A percentile compares a stretch with the other conserved stretches of the same genome.
These are phyloP conservation scores for Alopecurus myosuroides DNA, from an alignment of 176 grass and related monocot species.

Conservation along the genomic window DNA sequence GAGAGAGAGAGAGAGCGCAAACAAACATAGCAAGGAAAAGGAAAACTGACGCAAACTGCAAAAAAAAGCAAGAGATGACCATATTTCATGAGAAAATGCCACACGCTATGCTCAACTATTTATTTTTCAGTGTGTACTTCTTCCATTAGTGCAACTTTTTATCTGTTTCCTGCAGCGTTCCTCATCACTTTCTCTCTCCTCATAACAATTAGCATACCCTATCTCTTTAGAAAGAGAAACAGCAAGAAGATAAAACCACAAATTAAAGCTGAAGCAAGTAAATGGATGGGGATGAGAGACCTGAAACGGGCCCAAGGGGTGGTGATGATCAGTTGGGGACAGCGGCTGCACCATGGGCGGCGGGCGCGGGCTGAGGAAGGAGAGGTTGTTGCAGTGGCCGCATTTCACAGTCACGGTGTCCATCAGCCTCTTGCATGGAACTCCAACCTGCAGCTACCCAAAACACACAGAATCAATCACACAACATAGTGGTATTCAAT, in stretches of 20 bases:
- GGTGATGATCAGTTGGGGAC: slow-evolving; percentile 46
- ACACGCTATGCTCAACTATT: neutral
- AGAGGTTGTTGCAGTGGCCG: slow-evolving; percentile 90
- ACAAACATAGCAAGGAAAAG: neutral
- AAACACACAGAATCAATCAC: slow-evolving; percentile 36
- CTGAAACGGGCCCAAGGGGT: slow-evolving; percentile 43
- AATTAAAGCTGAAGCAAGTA: neutral
- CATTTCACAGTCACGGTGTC: slow-evolving; percentile 86
- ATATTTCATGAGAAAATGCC: slow-evolving; percentile 54
- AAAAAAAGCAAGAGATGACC: neutral
- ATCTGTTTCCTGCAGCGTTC: neutral
- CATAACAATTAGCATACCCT: neutral
- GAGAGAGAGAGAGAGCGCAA: neutral
- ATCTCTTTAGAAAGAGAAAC: slow-evolving; percentile 21
- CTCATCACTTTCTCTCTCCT: neutral
- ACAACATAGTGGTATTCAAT: slow-evolving; percentile 11
- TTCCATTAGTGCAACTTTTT: neutral
- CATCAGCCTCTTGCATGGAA: slow-evolving; percentile 90
- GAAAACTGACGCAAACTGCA: slow-evolving; percentile 7
- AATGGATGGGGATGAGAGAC: slow-evolving; percentile 1
- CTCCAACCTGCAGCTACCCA: slow-evolving; percentile 84
- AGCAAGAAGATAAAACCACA: slow-evolving; percentile 1
- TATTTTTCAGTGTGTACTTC: neutral
- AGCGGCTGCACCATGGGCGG: slow-evolving; percentile 62
- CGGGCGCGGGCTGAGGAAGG: slow-evolving; percentile 61